Percentiles rank a stretch among this genome's conserved stretches.
Evolutionary conservation across 1,284 basidiomycete genomes (phyloP).

Genomic region (Cystobasidium sp.): DNA sequence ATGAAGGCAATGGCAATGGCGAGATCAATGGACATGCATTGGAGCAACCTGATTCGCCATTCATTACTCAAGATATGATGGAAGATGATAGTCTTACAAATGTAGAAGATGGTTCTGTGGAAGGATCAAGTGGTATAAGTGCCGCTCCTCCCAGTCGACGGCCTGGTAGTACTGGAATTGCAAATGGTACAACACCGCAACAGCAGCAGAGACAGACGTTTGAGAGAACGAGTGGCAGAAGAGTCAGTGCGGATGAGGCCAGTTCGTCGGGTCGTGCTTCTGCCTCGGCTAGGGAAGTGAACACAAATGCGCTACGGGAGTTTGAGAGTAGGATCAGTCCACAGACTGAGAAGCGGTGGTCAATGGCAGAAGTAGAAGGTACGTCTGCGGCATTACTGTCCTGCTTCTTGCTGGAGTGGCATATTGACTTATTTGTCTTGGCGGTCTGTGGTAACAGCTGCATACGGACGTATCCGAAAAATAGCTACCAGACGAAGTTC

Average conservation of each 20-base stretch:
- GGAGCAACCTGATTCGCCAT: background rate
- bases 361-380: conserved; percentile 37
- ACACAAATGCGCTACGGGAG: background rate
- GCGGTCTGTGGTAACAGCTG: background rate
- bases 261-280: background rate
- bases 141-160: background rate
- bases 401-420: too few species aligned
- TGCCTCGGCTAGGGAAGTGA: background rate
- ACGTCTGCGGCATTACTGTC: background rate
- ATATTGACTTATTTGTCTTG: too few species aligned
- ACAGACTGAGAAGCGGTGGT: conserved; percentile 35
- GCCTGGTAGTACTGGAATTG: background rate
- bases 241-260: background rate
- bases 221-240: background rate
- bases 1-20: background rate
- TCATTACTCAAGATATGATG: conserved; percentile 21
- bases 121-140: conserved; percentile 35
- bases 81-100: background rate
- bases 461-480: conserved; percentile 21
- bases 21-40: too few species aligned
- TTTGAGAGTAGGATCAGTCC: conserved; percentile 17
- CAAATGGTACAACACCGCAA: background rate
- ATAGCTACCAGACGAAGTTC: conserved; percentile 25
- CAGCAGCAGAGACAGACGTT: background rate
- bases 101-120: conserved; percentile 12